Base-by-base conservation (phyloP, 148 eudicot genomes). In the Cornus controversa region DNA sequence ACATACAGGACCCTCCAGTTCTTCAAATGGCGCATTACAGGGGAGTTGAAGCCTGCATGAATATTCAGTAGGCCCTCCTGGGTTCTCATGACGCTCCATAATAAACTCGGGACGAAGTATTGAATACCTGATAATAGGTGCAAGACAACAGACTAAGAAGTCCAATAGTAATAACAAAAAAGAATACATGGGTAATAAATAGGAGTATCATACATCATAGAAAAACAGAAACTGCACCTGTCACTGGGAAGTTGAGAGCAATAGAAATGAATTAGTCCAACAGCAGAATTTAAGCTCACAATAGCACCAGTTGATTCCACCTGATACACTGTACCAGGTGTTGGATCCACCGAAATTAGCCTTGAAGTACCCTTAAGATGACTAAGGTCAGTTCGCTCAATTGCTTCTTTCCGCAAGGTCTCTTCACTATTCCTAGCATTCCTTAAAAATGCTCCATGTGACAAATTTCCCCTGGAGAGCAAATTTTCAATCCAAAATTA, bases 41-140 rank as follows among this genome's bases (percentile, higher is more conserved):
- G 98, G 99, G 71, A 95, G 99, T 79, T 93, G 97, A 78, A 95
- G 97, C 91, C 92, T 91, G 85, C 98, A 96, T 69, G 99, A 93
- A 86, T 90, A 96, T 74, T 96, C 99, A 58, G 86, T 85, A 60
- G 92, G 82, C 28, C 87, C 86, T 53, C 88, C 94, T 66, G 89
- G 88, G 86, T 86, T 96, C 80, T 96, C 99, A 85, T 93, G 98
- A 75, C 87, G 86, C 89, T 86, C 89, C 98, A 96, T 91, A 66
- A 91, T 89, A 83, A 96, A 96, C 83, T 96, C 99, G 42, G 99
- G 99, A 77, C 87, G 98, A 71, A 96, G 98, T 77, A 96, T 96
- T 75, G 99, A 96, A 81, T 96, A 96, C 78, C 99, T 96, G 85
- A 66, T 82, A 67, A 71, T 53, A 62, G 62, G 31, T 66, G 29